phyloP scores from a whole-genome alignment of 2,329 filamentous ascomycete species.

The Fusarium tjaetaba region DNA sequence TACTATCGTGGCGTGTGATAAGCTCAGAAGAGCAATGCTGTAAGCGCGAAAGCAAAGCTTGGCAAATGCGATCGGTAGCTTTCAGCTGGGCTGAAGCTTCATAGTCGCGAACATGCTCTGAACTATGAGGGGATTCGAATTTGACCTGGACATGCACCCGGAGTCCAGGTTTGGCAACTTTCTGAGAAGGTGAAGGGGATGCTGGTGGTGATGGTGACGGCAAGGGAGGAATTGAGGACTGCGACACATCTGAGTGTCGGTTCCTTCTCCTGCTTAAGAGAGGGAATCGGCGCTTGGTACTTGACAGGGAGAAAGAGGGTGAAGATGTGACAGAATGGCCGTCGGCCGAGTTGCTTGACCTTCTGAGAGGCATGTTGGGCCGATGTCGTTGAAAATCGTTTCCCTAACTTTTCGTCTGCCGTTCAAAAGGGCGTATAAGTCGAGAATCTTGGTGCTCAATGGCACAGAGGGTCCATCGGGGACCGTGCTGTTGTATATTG shows the following conservation, averaged over 20 bases:
- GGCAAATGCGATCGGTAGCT: slow-evolving; percentile 58
- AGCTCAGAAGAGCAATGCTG: slow-evolving; percentile 63
- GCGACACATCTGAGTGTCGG: slow-evolving; percentile 35
- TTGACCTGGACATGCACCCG: slow-evolving; percentile 57
- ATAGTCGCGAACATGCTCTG: slow-evolving; percentile 58
- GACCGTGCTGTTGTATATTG: slow-evolving; percentile 2
- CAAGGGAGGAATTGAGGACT: slow-evolving; percentile 31
- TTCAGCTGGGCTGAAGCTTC: slow-evolving; percentile 56
- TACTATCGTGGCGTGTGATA: slow-evolving; percentile 62
- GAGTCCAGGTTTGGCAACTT: slow-evolving; percentile 43
- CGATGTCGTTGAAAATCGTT: slow-evolving; percentile 4
- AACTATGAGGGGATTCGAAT: slow-evolving; percentile 57
- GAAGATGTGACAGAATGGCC: slow-evolving; percentile 37
- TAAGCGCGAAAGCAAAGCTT: slow-evolving; percentile 60
- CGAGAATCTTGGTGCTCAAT: slow-evolving; percentile 27
- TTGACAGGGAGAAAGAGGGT: slow-evolving; percentile 36
- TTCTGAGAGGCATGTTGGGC: slow-evolving; percentile 41
- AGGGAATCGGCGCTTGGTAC: slow-evolving; percentile 46
- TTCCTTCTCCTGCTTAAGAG: slow-evolving; percentile 44
- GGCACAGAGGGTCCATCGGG: slow-evolving; percentile 33
- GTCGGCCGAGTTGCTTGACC: slow-evolving; percentile 41
- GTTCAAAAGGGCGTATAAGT: not conserved
- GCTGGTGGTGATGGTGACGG: slow-evolving; percentile 15
- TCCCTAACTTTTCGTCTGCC: not conserved
- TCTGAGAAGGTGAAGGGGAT: slow-evolving; percentile 17